A percentile compares a stretch with the other conserved stretches of the same genome.
Conservation (phyloP, 148 eudicot species). For the Spergularia bocconei region DNA sequence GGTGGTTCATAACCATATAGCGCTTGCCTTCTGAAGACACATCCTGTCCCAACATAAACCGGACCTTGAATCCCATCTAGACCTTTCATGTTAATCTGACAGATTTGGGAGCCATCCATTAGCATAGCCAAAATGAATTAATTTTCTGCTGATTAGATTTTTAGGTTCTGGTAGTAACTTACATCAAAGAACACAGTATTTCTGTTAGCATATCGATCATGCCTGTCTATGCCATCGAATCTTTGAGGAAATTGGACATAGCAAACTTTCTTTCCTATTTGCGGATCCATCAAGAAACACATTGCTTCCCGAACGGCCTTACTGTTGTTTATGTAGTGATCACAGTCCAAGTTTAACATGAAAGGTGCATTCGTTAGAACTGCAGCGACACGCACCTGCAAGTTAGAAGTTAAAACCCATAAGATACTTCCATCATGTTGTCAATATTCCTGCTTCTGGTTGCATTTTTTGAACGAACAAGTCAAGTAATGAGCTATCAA, state of each 20-base stretch:
- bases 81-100: conserved; percentile 98
- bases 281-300: conserved; percentile 99
- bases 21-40: conserved; percentile 96
- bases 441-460: not conserved
- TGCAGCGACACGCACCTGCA: conserved; percentile 89
- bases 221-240: conserved; percentile 90
- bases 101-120: conserved; percentile 4
- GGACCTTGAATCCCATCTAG: conserved; percentile 98
- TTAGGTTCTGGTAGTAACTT: conserved; percentile 38
- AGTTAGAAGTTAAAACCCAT: conserved; percentile 19
- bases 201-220: conserved; percentile 93
- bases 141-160: not conserved
- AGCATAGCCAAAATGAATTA: not conserved
- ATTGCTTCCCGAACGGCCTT: conserved; percentile 93
- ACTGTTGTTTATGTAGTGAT: conserved; percentile 94
- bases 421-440: not conserved
- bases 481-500: not conserved
- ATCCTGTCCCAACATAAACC: conserved; percentile 96
- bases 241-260: conserved; percentile 96
- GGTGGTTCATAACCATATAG: conserved; percentile 96
- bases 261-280: conserved; percentile 86
- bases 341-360: conserved; percentile 99
- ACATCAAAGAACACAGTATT: conserved; percentile 98
- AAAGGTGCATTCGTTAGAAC: conserved; percentile 98
- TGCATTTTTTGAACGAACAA: not conserved